Conservation (phyloP, 129 eudicot species). For the Calendula officinalis region DNA sequence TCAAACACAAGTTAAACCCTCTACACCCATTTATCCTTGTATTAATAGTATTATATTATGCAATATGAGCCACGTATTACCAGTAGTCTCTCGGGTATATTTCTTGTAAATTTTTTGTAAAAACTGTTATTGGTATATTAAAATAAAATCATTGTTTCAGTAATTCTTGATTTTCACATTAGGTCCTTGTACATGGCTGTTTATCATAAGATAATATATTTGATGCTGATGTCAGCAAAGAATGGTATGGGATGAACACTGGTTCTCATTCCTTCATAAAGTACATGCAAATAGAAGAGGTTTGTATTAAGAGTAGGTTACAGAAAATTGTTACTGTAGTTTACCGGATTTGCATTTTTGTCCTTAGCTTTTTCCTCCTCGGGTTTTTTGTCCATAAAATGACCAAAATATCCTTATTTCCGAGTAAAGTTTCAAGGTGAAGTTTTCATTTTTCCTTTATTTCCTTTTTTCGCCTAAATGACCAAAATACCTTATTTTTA, state of each 20-base stretch:
- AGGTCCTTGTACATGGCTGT: not conserved
- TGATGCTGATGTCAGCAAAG: conserved; percentile 1
- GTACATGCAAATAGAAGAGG: not conserved
- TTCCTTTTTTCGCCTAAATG: too few relatives aligned
- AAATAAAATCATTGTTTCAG: conserved; percentile 15
- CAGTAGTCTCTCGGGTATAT: conserved; percentile 38
- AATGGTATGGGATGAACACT: not conserved
- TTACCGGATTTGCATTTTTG: too few relatives aligned
- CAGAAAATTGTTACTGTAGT: too few relatives aligned
- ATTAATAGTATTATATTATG: conserved; percentile 14
- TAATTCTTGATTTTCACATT: conserved; percentile 11
- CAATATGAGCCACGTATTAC: conserved; percentile 34
- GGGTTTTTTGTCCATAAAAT: too few relatives aligned
- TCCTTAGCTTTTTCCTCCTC: too few relatives aligned
- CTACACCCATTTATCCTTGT: conserved; percentile 27
- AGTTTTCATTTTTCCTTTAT: too few relatives aligned
- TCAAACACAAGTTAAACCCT: conserved; percentile 86
- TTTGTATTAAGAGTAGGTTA: too few relatives aligned
- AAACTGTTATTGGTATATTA: conserved; percentile 28
- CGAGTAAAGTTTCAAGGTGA: too few relatives aligned
- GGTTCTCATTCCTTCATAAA: not conserved
- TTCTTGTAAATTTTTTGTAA: conserved; percentile 48
- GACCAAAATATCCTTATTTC: too few relatives aligned
- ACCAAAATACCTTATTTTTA: too few relatives aligned
- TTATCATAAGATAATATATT: not conserved